Conservation (phyloP, 805 yeast species). For the Barnettozyma salicaria region DNA sequence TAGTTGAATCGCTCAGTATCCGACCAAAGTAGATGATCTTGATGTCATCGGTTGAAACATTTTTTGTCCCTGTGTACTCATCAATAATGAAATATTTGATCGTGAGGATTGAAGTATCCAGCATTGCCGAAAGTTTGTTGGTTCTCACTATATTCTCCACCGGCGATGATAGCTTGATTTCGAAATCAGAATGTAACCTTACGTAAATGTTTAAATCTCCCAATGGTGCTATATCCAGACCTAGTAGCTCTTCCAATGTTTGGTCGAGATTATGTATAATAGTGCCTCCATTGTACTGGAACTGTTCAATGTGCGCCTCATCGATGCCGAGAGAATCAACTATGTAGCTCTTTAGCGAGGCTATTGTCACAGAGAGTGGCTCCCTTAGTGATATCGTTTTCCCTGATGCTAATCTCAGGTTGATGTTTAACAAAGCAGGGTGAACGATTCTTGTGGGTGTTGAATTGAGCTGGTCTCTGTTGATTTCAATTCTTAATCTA, state of each 20-base stretch:
- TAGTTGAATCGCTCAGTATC: constrained; percentile 16
- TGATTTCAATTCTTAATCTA: constrained; percentile 20
- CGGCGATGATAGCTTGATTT: constrained; percentile 25
- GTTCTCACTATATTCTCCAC: constrained; percentile 13
- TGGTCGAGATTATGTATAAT: constrained; percentile 14
- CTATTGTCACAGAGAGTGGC: constrained; percentile 11
- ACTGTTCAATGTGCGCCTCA: constrained; percentile 12
- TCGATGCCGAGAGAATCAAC: constrained; percentile 15
- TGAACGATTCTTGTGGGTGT: constrained; percentile 3
- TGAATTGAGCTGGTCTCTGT: constrained; percentile 7
- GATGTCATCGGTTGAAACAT: constrained; percentile 19
- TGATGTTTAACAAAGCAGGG: constrained; percentile 17
- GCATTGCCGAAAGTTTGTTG: constrained; percentile 11
- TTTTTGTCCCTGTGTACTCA: constrained; percentile 17
- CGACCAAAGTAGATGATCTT: constrained; percentile 25
- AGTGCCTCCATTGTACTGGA: constrained; percentile 20
- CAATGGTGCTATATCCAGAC: constrained; percentile 32
- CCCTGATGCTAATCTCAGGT: constrained; percentile 18
- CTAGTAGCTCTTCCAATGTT: constrained; percentile 26
- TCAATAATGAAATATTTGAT: constrained; percentile 24
- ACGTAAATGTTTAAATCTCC: constrained; percentile 26
- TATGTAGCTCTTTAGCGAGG: constrained; percentile 14
- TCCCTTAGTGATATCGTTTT: constrained; percentile 13
- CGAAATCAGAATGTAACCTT: constrained; percentile 19
- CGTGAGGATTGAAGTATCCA: constrained; percentile 18